Percentiles rank a stretch among this genome's conserved stretches.
phyloP scores from a whole-genome alignment of 2,329 filamentous ascomycete species.

The Cercospora sp. region DNA sequence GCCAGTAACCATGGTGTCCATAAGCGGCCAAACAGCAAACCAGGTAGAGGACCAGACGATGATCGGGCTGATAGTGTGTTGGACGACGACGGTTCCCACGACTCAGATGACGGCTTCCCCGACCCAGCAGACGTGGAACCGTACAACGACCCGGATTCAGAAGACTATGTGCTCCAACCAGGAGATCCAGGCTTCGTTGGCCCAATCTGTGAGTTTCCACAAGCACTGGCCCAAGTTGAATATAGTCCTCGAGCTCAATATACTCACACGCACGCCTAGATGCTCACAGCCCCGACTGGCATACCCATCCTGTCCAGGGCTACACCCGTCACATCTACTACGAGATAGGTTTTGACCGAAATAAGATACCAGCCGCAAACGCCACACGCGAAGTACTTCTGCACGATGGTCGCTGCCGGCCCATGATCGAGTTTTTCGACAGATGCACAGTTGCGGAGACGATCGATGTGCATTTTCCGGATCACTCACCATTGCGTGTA shows the following conservation, averaged over 20 bases:
- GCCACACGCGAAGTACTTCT: not conserved
- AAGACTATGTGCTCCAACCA: not conserved
- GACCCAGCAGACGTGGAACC: too few species aligned
- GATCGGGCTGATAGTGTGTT: not conserved
- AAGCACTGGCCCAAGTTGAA: too few species aligned
- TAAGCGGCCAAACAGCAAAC: not conserved
- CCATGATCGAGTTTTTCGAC: slow-evolving; percentile 8
- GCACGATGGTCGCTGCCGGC: slow-evolving; percentile 4
- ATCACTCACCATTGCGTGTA: not conserved
- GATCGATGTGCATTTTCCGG: slow-evolving; percentile 2
- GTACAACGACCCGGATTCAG: not conserved
- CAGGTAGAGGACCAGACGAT: not conserved
- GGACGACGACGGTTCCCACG: not conserved
- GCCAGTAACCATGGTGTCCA: not conserved
- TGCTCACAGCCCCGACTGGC: slow-evolving; percentile 9
- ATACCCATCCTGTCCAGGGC: not conserved
- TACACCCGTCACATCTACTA: slow-evolving; percentile 1
- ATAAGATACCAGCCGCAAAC: not conserved
- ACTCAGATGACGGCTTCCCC: not conserved
- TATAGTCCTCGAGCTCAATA: too few species aligned
- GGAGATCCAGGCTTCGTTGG: not conserved
- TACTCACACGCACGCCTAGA: not conserved
- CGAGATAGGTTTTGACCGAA: not conserved
- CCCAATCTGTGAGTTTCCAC: not conserved
- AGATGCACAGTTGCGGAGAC: slow-evolving; percentile 4